A percentile compares a stretch with the other conserved stretches of the same genome.
Evolutionary conservation across 192 early-diverging fungal species (phyloP).

Genomic region (Backusella psychrophila): DNA sequence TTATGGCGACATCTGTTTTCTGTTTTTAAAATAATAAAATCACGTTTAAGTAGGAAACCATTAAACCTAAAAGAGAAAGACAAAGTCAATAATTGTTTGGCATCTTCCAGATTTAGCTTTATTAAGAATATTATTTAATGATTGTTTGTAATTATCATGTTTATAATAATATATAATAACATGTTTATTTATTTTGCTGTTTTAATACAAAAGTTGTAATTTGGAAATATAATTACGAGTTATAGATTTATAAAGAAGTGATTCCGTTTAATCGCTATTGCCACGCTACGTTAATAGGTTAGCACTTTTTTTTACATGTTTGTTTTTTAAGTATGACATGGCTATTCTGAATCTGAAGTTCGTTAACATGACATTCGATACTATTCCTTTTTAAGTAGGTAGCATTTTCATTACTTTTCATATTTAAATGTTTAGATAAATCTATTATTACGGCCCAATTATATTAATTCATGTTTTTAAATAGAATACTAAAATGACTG

Average conservation of each 20-base stretch:
- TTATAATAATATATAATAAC: background rate
- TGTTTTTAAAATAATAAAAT: background rate
- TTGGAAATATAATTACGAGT: background rate
- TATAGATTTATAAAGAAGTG: background rate
- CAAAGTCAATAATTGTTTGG: background rate
- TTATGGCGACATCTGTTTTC: background rate
- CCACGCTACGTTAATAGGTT: background rate
- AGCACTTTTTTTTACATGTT: background rate
- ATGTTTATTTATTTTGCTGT: too few relatives aligned
- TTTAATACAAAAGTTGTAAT: background rate
- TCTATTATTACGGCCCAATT: background rate
- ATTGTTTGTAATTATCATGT: background rate
- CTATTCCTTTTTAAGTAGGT: background rate
- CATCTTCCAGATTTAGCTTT: background rate
- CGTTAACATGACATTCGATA: background rate
- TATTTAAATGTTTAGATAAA: background rate
- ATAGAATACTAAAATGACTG: background rate
- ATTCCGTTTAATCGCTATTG: background rate
- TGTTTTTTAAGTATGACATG: background rate
- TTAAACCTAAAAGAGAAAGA: background rate
- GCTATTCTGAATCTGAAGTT: background rate
- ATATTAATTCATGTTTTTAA: background rate
- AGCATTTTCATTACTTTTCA: background rate
- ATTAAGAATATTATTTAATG: background rate
- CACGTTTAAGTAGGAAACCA: background rate